Conservation (phyloP, 129 eudicot genomes). For the Flaveria bidentis region DNA sequence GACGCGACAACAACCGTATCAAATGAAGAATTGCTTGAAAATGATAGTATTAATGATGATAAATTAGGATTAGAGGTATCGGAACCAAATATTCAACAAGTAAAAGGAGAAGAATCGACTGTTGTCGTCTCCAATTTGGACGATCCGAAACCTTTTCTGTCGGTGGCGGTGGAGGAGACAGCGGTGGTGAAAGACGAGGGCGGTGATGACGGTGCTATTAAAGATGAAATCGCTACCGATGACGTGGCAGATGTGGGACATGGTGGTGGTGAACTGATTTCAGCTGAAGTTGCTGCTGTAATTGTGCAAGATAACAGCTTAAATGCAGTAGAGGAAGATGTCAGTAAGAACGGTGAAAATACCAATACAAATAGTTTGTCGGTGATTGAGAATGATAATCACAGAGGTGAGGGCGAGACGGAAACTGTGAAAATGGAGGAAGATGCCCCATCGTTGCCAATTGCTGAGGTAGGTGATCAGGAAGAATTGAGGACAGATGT, state of each 20-base stretch:
- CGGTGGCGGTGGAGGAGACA: slow-evolving; percentile 24
- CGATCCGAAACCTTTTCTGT: slow-evolving; percentile 16
- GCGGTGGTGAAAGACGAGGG: slow-evolving; percentile 1
- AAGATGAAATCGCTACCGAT: slow-evolving; percentile 15
- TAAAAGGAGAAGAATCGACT: slow-evolving; percentile 13
- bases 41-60: background rate
- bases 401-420: background rate
- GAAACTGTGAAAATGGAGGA: slow-evolving; percentile 26
- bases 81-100: slow-evolving; percentile 18
- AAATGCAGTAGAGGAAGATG: slow-evolving; percentile 19
- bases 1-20: slow-evolving; percentile 24
- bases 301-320: slow-evolving; percentile 16
- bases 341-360: slow-evolving; percentile 11
- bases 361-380: background rate
- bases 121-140: slow-evolving; percentile 24
- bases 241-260: background rate
- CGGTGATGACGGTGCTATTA: slow-evolving; percentile 13
- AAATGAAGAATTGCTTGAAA: slow-evolving; percentile 17
- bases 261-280: slow-evolving; percentile 1
- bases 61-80: slow-evolving; percentile 17
- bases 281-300: slow-evolving; percentile 17
- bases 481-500: slow-evolving; percentile 25
- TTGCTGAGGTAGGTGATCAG: slow-evolving; percentile 17
- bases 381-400: too few relatives aligned
- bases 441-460: slow-evolving; percentile 19